phyloP scores from a whole-genome alignment of 768 basidiomycete species.

The Leccinum barrowsii region DNA sequence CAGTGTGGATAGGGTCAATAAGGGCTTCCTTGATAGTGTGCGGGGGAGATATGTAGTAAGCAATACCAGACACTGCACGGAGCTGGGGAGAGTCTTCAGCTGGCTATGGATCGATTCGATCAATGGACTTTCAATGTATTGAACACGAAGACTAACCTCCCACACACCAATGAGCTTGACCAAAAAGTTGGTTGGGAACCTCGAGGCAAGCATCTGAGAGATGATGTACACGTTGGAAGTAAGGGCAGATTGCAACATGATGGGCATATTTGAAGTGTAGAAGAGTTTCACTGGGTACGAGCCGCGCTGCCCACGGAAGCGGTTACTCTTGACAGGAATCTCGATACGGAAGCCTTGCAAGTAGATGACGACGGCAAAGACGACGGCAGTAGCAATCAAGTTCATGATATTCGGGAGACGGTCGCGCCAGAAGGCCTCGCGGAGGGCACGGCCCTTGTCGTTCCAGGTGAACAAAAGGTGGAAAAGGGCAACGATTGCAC shows the following conservation, averaged over 20 bases:
- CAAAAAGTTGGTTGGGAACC: constrained; percentile 90
- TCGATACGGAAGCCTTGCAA: constrained; percentile 98
- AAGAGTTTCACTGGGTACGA: constrained; percentile 97
- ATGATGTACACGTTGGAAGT: constrained; percentile 95
- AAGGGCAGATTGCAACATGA: constrained; percentile 95
- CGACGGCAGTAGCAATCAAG: constrained; percentile 84
- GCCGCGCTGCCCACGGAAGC: constrained; percentile 93
- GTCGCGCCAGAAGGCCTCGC: constrained; percentile 98
- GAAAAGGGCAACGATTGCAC: constrained; percentile 94
- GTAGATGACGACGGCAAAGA: constrained; percentile 96
- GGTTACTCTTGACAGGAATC: constrained; percentile 96
- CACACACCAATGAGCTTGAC: constrained; percentile 92
- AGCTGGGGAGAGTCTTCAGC: constrained; percentile 93
- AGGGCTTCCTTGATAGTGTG: constrained; percentile 86
- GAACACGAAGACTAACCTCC: constrained; percentile 64
- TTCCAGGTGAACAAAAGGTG: constrained; percentile 98
- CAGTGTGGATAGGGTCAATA: constrained; percentile 91
- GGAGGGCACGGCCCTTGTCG: constrained; percentile 93
- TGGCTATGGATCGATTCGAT: constrained; percentile 51
- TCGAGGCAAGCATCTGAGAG: constrained; percentile 88
- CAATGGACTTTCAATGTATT: background rate
- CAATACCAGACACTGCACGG: constrained; percentile 83
- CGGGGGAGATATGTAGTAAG: constrained; percentile 98
- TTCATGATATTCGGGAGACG: constrained; percentile 98
- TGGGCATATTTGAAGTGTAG: constrained; percentile 99